Percentiles rank a stretch among this genome's conserved stretches.
Evolutionary conservation across 768 basidiomycete genomes (phyloP).

Genomic region (Russula sp.): DNA sequence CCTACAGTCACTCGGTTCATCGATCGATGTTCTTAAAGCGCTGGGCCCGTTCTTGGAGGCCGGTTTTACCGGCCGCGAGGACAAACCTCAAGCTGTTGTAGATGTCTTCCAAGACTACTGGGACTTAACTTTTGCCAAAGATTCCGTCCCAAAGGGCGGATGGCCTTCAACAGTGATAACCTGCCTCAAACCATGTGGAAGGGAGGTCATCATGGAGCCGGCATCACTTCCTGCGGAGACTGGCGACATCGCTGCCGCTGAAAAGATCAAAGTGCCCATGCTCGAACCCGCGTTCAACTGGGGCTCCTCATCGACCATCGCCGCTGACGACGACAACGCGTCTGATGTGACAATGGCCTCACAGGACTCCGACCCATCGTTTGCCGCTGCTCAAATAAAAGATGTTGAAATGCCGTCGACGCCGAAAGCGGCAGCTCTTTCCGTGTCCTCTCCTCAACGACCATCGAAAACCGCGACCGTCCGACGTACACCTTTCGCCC

Average conservation of each 20-base stretch:
- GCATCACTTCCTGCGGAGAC: not conserved
- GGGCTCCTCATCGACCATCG: conserved; percentile 27
- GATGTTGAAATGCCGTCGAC: conserved; percentile 19
- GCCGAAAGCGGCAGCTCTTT: conserved; percentile 12
- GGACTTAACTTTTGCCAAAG: conserved; percentile 46
- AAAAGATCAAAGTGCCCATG: not conserved
- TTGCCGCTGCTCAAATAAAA: not conserved
- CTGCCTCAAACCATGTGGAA: conserved; percentile 35
- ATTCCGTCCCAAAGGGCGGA: conserved; percentile 44
- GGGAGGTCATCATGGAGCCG: conserved; percentile 23
- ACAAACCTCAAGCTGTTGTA: conserved; percentile 44
- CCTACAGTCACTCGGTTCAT: conserved; percentile 48
- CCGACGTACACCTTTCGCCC: conserved; percentile 10
- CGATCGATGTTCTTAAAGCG: conserved; percentile 42
- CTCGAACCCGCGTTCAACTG: conserved; percentile 17
- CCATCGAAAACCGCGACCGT: conserved; percentile 26
- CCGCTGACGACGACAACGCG: conserved; percentile 19
- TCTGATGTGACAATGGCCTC: conserved; percentile 16
- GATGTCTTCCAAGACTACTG: conserved; percentile 65
- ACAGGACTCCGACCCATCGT: conserved; percentile 14
- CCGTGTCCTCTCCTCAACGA: conserved; percentile 22
- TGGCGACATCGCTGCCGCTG: not conserved
- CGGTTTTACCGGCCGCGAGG: conserved; percentile 51
- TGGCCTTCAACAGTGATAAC: conserved; percentile 53
- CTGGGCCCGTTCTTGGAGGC: conserved; percentile 55